Percentiles rank a stretch among this genome's conserved stretches.
Conservation (phyloP, 805 yeast genomes). For the Priceomyces melissophilus region DNA sequence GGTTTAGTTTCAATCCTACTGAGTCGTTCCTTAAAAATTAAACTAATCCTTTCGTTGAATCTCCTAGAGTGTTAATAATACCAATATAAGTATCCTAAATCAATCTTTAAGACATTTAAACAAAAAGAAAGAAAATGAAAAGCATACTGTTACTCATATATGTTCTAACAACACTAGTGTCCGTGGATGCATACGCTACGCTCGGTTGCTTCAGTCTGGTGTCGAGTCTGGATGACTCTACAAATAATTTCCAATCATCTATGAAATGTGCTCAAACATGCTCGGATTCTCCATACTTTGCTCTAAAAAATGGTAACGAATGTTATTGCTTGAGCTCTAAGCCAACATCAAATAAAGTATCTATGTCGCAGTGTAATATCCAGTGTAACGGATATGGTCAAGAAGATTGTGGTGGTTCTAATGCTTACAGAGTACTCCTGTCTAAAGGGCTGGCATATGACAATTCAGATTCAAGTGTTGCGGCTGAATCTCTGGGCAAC, state of each 20-base stretch:
- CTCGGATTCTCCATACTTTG: constrained; percentile 33
- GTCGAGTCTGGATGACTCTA: constrained; percentile 20
- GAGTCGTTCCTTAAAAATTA: no score
- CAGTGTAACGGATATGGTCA: constrained; percentile 33
- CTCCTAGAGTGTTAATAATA: no score
- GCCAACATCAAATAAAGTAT: constrained; percentile 21
- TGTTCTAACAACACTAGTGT: not conserved
- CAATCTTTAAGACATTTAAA: not conserved
- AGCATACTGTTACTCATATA: not conserved
- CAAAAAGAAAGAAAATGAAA: not conserved
- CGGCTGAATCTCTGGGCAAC: constrained; percentile 8
- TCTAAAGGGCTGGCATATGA: constrained; percentile 1
- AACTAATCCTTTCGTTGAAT: no score
- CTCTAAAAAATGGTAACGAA: constrained; percentile 31
- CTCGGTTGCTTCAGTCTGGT: constrained; percentile 32
- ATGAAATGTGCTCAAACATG: constrained; percentile 29
- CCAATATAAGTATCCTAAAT: not conserved
- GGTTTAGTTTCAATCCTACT: no score
- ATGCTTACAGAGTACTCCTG: constrained; percentile 26
- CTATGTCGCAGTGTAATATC: constrained; percentile 21
- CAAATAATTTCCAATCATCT: constrained; percentile 22
- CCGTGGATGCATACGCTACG: not conserved
- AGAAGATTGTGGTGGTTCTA: constrained; percentile 36
- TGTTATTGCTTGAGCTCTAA: constrained; percentile 35
- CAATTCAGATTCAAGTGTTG: constrained; percentile 7